These are phyloP conservation scores for Vitis hybrid DNA, from an alignment of 177 flowering plant genomes.

Conservation along the genomic window DNA sequence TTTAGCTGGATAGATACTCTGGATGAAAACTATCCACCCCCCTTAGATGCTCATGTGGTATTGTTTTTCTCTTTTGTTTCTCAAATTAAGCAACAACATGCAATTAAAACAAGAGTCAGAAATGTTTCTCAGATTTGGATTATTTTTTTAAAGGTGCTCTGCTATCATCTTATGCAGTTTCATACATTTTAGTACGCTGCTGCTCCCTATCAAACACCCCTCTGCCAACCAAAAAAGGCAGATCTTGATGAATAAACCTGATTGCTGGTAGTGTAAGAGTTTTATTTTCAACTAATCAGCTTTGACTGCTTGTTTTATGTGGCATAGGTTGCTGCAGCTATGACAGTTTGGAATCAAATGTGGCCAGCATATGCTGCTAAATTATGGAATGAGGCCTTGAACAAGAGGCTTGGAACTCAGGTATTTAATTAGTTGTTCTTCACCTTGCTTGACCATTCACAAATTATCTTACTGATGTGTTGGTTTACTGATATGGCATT, in stretches of 20 bases:
- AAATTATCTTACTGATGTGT: too few species aligned
- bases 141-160: too few species aligned
- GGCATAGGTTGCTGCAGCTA: slow-evolving; percentile 83
- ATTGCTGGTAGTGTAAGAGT: neutral
- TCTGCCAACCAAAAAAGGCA: too few species aligned
- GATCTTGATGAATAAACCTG: too few species aligned
- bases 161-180: too few species aligned
- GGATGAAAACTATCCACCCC: slow-evolving; percentile 82
- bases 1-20: slow-evolving; percentile 98
- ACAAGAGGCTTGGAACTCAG: slow-evolving; percentile 91
- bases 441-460: neutral
- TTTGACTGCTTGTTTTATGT: slow-evolving; percentile 2
- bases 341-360: slow-evolving; percentile 89
- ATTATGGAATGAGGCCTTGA: slow-evolving; percentile 97
- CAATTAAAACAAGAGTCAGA: too few species aligned
- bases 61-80: neutral
- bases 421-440: slow-evolving; percentile 29
- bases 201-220: too few species aligned
- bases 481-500: too few species aligned
- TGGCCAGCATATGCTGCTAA: slow-evolving; percentile 91
- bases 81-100: too few species aligned
- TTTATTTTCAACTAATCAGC: neutral
- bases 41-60: slow-evolving; percentile 96
- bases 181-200: too few species aligned
- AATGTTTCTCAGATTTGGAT: too few species aligned